Percentiles rank a stretch among this genome's conserved stretches.
These are phyloP conservation scores for Penicillium maclennaniae DNA, from an alignment of 495 filamentous ascomycete species.

Conservation along the genomic window DNA sequence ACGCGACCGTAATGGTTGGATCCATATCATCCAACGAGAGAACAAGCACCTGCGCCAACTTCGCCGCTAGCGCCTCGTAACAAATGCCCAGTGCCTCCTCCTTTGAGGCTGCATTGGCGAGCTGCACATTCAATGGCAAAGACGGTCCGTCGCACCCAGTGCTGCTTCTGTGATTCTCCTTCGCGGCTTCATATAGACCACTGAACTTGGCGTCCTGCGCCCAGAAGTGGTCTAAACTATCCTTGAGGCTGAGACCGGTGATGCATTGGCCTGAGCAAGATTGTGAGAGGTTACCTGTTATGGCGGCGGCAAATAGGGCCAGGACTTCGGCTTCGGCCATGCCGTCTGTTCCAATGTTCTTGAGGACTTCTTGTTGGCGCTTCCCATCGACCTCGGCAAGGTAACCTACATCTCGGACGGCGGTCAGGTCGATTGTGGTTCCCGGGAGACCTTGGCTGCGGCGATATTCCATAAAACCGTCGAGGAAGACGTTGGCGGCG, in stretches of 20 bases:
- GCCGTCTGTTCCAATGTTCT: slow-evolving; percentile 27
- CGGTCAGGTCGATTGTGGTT: slow-evolving; percentile 27
- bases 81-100: slow-evolving; percentile 25
- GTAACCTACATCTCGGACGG: slow-evolving; percentile 26
- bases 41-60: slow-evolving; percentile 26
- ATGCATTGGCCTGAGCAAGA: slow-evolving; percentile 24
- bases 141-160: slow-evolving; percentile 9
- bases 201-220: slow-evolving; percentile 24
- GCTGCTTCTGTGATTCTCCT: slow-evolving; percentile 4
- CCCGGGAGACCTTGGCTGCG: slow-evolving; percentile 23
- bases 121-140: slow-evolving; percentile 15
- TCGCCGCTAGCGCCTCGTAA: slow-evolving; percentile 24
- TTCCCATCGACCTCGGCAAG: slow-evolving; percentile 22
- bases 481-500: slow-evolving; percentile 59
- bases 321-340: slow-evolving; percentile 26
- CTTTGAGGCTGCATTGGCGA: slow-evolving; percentile 15
- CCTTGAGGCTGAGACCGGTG: slow-evolving; percentile 18
- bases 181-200: slow-evolving; percentile 14
- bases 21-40: slow-evolving; percentile 33
- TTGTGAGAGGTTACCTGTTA: slow-evolving; percentile 16
- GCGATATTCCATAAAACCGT: slow-evolving; percentile 38
- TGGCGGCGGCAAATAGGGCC: slow-evolving; percentile 18
- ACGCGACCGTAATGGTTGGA: slow-evolving; percentile 22
- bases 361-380: slow-evolving; percentile 23
- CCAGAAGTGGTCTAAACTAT: slow-evolving; percentile 24